Percentiles rank a stretch among this genome's conserved stretches.
Evolutionary conservation across 1,284 basidiomycete genomes (phyloP).

Genomic region (Lentinula novae-zelandiae): DNA sequence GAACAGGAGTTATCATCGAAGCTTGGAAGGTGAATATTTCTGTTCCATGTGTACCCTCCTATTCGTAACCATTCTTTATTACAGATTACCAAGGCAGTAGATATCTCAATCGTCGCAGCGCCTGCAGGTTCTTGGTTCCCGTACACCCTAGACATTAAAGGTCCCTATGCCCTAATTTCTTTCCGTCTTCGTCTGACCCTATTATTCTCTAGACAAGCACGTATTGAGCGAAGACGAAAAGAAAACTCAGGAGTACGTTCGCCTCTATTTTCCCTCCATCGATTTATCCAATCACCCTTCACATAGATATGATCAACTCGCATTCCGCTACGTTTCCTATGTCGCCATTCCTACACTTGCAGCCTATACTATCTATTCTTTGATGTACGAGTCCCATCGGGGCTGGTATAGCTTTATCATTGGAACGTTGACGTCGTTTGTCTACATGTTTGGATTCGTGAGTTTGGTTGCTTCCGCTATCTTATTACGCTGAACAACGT

Average conservation of each 20-base stretch:
- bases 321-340: slow-evolving; percentile 89
- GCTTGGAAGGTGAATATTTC: slow-evolving; percentile 80
- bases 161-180: slow-evolving; percentile 30
- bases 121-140: slow-evolving; percentile 61
- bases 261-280: slow-evolving; percentile 13
- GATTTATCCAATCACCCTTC: slow-evolving; percentile 17
- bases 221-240: slow-evolving; percentile 91
- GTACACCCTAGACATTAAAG: slow-evolving; percentile 80
- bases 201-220: slow-evolving; percentile 73
- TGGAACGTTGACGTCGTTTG: slow-evolving; percentile 82
- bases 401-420: slow-evolving; percentile 97
- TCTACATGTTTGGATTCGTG: slow-evolving; percentile 97
- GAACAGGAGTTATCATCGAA: slow-evolving; percentile 86
- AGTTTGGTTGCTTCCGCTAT: slow-evolving; percentile 28
- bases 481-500: slow-evolving; percentile 16
- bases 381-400: slow-evolving; percentile 84
- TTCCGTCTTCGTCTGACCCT: slow-evolving; percentile 7
- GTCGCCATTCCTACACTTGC: slow-evolving; percentile 81
- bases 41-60: slow-evolving; percentile 7
- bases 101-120: slow-evolving; percentile 66
- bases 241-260: slow-evolving; percentile 90
- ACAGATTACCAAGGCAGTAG: slow-evolving; percentile 85
- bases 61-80: slow-evolving; percentile 1
- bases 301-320: slow-evolving; percentile 75
- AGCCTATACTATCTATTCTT: slow-evolving; percentile 88